Conservation (phyloP, 805 yeast species). For the Sugiyamaella mastotermitis region DNA sequence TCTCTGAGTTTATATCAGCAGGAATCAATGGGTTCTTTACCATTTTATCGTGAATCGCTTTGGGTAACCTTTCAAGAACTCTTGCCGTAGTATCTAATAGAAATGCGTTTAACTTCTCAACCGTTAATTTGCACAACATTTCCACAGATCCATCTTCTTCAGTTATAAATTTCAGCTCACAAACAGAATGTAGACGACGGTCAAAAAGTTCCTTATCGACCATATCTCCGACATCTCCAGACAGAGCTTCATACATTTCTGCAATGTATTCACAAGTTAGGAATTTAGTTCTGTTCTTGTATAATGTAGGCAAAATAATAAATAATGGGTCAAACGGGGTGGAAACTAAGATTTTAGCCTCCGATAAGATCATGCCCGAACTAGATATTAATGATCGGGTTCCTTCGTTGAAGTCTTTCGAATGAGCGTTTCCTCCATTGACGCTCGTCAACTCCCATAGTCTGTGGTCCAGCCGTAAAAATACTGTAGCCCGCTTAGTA, state of each 20-base stretch:
- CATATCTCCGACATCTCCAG: conserved; percentile 8
- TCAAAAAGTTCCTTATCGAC: conserved; percentile 15
- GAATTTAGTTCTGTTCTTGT: conserved; percentile 11
- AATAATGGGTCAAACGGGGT: conserved; percentile 26
- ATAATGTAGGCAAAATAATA: conserved; percentile 22
- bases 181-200: neutral
- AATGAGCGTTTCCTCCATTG: no score
- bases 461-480: no score
- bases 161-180: conserved; percentile 4
- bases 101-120: neutral
- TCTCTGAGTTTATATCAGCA: no score
- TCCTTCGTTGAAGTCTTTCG: no score
- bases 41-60: no score
- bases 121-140: neutral
- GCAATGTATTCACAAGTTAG: conserved; percentile 25
- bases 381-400: conserved; percentile 8
- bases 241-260: conserved; percentile 19
- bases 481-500: no score
- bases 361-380: conserved; percentile 8
- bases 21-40: no score
- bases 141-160: conserved; percentile 2
- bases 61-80: no score
- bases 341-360: conserved; percentile 16
- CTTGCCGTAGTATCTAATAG: no score
- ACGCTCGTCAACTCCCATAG: no score